Evolutionary conservation across 2,329 filamentous ascomycete species (phyloP).

Genomic region (Fusarium abutilonis): DNA sequence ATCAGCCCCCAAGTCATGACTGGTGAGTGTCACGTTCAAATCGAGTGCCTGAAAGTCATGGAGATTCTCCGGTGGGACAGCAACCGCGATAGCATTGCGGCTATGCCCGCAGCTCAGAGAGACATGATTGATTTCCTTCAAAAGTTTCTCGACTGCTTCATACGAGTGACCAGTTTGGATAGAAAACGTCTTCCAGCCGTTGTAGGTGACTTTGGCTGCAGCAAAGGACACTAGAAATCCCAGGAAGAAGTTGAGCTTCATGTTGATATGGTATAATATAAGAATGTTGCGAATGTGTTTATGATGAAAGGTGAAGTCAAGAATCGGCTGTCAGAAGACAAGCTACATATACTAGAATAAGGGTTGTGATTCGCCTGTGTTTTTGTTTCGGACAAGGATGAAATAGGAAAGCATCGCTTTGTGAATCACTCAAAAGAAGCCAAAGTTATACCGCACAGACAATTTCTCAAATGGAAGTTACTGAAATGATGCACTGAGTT

Average conservation of each 20-base stretch:
- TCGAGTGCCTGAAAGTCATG: constrained; percentile 38
- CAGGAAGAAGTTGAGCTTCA: constrained; percentile 14
- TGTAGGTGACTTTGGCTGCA: constrained; percentile 37
- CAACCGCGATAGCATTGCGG: constrained; percentile 40
- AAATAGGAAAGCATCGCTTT: no score
- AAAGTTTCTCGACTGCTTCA: constrained; percentile 22
- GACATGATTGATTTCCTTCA: constrained; percentile 37
- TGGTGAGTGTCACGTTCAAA: constrained; percentile 36
- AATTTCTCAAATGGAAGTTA: no score
- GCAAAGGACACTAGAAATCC: constrained; percentile 26
- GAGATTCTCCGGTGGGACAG: constrained; percentile 40
- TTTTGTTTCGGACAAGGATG: neutral
- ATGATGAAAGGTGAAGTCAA: neutral
- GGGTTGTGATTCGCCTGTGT: neutral
- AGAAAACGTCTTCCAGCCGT: constrained; percentile 44
- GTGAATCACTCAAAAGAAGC: no score
- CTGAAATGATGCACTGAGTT: no score
- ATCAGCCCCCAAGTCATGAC: constrained; percentile 42
- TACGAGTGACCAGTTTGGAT: constrained; percentile 35
- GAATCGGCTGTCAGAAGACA: neutral
- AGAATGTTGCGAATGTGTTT: neutral
- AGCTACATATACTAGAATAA: neutral
- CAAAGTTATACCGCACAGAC: no score
- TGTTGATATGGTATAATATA: neutral
- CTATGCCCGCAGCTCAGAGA: constrained; percentile 42